Percentiles rank a stretch among this genome's conserved stretches.
phyloP scores from a whole-genome alignment of 2,329 filamentous ascomycete genomes.

The Fusarium vanettenii region DNA sequence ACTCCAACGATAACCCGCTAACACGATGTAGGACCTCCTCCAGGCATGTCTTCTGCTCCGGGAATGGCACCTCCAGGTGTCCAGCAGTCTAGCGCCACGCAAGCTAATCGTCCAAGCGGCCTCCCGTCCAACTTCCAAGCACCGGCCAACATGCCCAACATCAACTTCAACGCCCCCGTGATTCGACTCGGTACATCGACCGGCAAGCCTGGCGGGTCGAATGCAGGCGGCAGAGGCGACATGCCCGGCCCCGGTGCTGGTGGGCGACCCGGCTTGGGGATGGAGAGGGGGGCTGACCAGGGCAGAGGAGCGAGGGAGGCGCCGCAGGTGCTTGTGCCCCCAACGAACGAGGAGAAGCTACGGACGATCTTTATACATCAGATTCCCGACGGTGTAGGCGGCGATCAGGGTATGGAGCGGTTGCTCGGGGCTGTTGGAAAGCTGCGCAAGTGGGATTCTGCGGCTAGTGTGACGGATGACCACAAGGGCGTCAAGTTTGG shows the following conservation, averaged over 20 bases:
- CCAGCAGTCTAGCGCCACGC: slow-evolving; percentile 77
- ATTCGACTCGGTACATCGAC: slow-evolving; percentile 89
- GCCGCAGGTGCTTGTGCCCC: slow-evolving; percentile 80
- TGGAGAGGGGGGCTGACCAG: slow-evolving; percentile 74
- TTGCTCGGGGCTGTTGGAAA: slow-evolving; percentile 82
- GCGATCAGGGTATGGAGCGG: slow-evolving; percentile 82
- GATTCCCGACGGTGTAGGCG: slow-evolving; percentile 81
- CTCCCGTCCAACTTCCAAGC: slow-evolving; percentile 88
- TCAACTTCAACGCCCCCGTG: slow-evolving; percentile 97
- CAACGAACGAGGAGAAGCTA: slow-evolving; percentile 89
- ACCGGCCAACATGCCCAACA: slow-evolving; percentile 92
- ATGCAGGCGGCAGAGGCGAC: slow-evolving; percentile 58
- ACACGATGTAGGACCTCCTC: slow-evolving; percentile 71
- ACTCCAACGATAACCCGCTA: slow-evolving; percentile 16
- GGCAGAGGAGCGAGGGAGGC: slow-evolving; percentile 76
- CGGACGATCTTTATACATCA: slow-evolving; percentile 91
- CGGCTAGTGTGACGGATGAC: slow-evolving; percentile 68
- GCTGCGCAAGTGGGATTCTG: slow-evolving; percentile 86
- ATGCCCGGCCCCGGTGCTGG: slow-evolving; percentile 43
- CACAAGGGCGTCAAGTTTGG: slow-evolving; percentile 89
- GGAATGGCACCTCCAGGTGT: slow-evolving; percentile 84
- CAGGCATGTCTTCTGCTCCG: slow-evolving; percentile 83
- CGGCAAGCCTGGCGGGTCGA: slow-evolving; percentile 65
- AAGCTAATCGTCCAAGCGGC: slow-evolving; percentile 82
- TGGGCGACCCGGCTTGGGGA: slow-evolving; percentile 64